Evolutionary conservation across 2,329 filamentous ascomycete species (phyloP).

Genomic region (Aspergillus melleus): DNA sequence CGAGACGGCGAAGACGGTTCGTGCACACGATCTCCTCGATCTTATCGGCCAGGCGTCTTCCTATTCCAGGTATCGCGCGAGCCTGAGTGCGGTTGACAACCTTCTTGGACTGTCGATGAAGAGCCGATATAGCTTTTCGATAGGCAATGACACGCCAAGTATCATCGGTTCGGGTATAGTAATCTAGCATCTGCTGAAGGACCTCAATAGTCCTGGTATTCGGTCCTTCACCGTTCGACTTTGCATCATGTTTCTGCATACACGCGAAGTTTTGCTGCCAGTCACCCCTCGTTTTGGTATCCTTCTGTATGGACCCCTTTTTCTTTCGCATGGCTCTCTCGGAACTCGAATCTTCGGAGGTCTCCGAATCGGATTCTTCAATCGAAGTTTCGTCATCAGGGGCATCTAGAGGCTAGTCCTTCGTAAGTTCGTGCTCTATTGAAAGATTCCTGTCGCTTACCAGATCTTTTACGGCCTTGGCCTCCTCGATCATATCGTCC

Average conservation of each 20-base stretch:
- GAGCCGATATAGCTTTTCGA: conserved; percentile 70
- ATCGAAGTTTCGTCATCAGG: conserved; percentile 23
- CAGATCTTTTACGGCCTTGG: conserved; percentile 61
- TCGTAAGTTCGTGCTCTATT: conserved; percentile 5
- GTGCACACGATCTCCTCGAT: conserved; percentile 87
- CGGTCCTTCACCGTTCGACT: conserved; percentile 56
- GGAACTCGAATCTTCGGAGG: conserved; percentile 16
- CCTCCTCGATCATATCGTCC: conserved; percentile 63
- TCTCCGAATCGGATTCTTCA: conserved; percentile 15
- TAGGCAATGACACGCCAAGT: conserved; percentile 76
- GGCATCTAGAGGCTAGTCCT: conserved; percentile 35
- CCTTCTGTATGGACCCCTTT: conserved; percentile 8
- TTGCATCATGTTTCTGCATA: conserved; percentile 57
- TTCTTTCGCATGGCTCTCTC: conserved; percentile 15
- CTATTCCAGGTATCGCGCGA: conserved; percentile 65
- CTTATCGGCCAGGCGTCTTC: conserved; percentile 72
- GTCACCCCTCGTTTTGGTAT: conserved; percentile 10
- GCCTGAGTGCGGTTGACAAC: conserved; percentile 72
- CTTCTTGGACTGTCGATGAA: conserved; percentile 65
- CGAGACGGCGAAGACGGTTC: conserved; percentile 68
- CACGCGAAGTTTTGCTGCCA: conserved; percentile 55
- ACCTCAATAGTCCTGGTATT: conserved; percentile 76
- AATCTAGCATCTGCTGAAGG: conserved; percentile 73
- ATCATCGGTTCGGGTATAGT: conserved; percentile 74
- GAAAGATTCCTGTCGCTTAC: conserved; percentile 26